Evolutionary conservation across 805 yeast genomes (phyloP), one percentile per base, ranked within the genome.

Genomic region (Yarrowia phangngaensis): DNA sequence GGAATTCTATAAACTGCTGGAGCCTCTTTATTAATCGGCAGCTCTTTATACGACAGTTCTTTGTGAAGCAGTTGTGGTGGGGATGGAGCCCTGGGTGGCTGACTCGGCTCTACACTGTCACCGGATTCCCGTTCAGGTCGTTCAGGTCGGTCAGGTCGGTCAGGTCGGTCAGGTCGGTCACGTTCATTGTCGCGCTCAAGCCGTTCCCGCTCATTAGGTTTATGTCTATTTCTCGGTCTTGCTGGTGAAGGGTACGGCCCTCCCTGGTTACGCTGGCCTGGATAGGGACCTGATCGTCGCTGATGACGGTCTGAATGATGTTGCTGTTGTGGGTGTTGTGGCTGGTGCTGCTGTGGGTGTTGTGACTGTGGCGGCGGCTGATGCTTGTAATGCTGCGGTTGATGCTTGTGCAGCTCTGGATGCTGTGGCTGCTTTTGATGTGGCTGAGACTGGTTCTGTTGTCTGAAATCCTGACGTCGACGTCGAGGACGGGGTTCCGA

Each of bases 11-110:
- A 38, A 15, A 41, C 48, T 27, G 23, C 35, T 5, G 48, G 48
- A n/a, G 48, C 35, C 22, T 41, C 35, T 35, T 41, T 41, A 35
- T 41, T 41, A 35, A 41, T 30, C 12, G 48, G 48, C 20, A 41
- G 15, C 48, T 41, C 48, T 29, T 41, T 41, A 29, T 41, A 41
- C 17, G 34, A 26, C 34, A 41, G 34, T 28, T 41, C 48, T 22
- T 41, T 41, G 29, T 41, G 48, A 15, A 41, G 48, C n/a, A 29
- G 35, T 28, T 41, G 45, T 6, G 45, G 45, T 1, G 45, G 45
- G 1, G 45, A 38, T 2, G 45, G 32, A 3, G 45, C 32, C n/a
- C n/a, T n/a, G n/a, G n/a, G n/a, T n/a, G n/a, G n/a, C n/a, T n/a
- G n/a, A n/a, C n/a, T n/a, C n/a, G n/a, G n/a, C n/a, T n/a, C n/a